A percentile compares a stretch with the other conserved stretches of the same genome.
phyloP scores from a whole-genome alignment of 2,329 filamentous ascomycete species.

The Cercospora beticola region DNA sequence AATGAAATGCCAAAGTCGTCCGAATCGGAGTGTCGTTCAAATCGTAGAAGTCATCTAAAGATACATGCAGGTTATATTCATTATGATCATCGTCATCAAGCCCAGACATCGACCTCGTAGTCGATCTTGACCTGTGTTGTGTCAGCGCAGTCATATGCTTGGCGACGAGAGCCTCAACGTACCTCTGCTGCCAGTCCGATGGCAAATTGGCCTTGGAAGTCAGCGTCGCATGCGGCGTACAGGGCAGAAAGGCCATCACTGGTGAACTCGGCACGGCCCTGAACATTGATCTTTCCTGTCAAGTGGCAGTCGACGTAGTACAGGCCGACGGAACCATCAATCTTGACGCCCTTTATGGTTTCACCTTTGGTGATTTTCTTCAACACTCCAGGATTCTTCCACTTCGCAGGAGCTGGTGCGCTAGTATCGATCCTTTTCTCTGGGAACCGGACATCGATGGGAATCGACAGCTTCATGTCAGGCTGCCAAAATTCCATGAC shows the following conservation, averaged over 20 bases:
- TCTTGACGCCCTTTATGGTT: background rate
- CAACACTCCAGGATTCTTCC: background rate
- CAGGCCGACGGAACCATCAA: too few species aligned
- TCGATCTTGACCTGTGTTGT: too few species aligned
- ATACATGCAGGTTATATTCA: background rate
- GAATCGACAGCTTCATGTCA: background rate
- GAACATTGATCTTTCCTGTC: too few species aligned
- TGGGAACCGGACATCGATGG: background rate
- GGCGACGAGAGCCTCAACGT: too few species aligned
- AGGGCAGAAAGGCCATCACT: too few species aligned
- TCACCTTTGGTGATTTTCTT: background rate
- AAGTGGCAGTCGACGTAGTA: too few species aligned
- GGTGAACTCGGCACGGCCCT: too few species aligned
- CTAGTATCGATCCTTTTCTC: background rate
- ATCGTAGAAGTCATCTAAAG: background rate
- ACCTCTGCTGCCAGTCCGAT: too few species aligned
- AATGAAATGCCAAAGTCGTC: background rate
- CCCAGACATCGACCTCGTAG: background rate
- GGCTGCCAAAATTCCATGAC: background rate
- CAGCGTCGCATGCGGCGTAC: too few species aligned
- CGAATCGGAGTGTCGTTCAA: background rate
- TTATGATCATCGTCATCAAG: background rate
- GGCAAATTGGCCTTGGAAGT: too few species aligned
- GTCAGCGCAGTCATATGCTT: too few species aligned
- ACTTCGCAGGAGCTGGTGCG: background rate